Base-by-base conservation (phyloP, 116 monocot genomes). In the Papilionanthe hybrid region DNA sequence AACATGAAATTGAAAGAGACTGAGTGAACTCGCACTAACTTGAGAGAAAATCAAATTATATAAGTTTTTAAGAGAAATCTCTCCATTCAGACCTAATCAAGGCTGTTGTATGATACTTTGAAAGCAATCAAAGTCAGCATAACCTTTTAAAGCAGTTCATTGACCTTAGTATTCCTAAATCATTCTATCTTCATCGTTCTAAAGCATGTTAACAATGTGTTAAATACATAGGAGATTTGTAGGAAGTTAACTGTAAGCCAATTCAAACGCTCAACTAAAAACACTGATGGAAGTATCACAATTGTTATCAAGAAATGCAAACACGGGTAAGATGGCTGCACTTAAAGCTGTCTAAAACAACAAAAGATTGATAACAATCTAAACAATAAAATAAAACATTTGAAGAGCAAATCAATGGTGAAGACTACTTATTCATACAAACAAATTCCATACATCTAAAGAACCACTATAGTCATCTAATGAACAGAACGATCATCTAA, bases 131-230 rank as follows among this genome's bases (percentile, higher is more conserved):
- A 63, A 63, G 25, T 15, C 53, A 13, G 53, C 17, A 58, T 58
- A 63, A 23, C 23, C 63, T 23, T 63, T 63, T 63, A 23, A 63
- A 23, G n/a, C 25, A 63, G 63, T 7, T 63, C 63, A 23, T 63
- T 63, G 6, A 9, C 9, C 1, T 63, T 25, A 1, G 25, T 23
- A 25, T 63, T 63, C 23, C 9, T 9, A 63, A 63, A 25, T 9
- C 63, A 63, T 58, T 58, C 5, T 0, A 58, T 63, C 22, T 63
- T 8, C 5, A 22, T 23, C 9, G 25, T 63, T 63, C 23, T 22
- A 63, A 63, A 63, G 23, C 63, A 63, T 63, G 63, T 63, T 63
- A 63, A 63, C 8, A 63, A 63, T 25, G n/a, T 63, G n/a, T 23
- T 23, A 25, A 63, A 63, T 63, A 63, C n/a, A 63, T 63, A 63